Evolutionary conservation across 352 stramenopile genomes (phyloP), one percentile per base, ranked within the genome.

Genomic region (Pythium folliculosum): DNA sequence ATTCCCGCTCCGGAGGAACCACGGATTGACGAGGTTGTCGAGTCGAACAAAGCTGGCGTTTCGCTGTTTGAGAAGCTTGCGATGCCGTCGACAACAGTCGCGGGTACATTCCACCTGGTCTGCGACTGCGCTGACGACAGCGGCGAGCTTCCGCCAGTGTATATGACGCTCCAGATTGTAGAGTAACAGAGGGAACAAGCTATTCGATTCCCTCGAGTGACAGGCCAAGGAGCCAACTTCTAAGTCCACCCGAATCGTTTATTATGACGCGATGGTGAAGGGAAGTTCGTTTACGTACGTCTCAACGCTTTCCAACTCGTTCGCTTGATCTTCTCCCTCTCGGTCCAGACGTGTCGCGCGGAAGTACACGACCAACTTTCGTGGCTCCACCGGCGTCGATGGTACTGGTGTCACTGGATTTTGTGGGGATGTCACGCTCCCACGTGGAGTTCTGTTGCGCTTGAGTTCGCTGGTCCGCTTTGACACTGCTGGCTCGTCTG

Each of bases 331-430:
- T 5, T 85, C 80, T 9, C 55, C 64, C 16, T 67, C 45, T 14
- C 63, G 70, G 22, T 63, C 53, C 23, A 85, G 58, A 5, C 77
- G 72, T 22, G 62, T 87, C 67, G 81, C 90, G 17, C 69, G 71
- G 65, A 91, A 84, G 14, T 64, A 69, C 17, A 91, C 80, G 8
- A 80, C 67, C 7, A 86, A 71, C 17, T 48, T 74, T 59, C 62
- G 52, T 25, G 51, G 62, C 32, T 48, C 60, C 43, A 19, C 21
- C 19, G 50, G 16, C 22, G 45, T 8, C 16, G 10, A n/a, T 27
- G 22, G 3, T 27, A 63, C 21, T 13, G 50, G 2, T 52, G 43
- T 2, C 43, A 27, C 47, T 10, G 40, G 40, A 21, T 67, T 62
- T 17, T 59, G 57, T 21, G 64, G 49, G 8, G 59, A 72, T 3